Base-by-base conservation (phyloP, 2,329 filamentous ascomycete species). In the Metarhizium humberi region DNA sequence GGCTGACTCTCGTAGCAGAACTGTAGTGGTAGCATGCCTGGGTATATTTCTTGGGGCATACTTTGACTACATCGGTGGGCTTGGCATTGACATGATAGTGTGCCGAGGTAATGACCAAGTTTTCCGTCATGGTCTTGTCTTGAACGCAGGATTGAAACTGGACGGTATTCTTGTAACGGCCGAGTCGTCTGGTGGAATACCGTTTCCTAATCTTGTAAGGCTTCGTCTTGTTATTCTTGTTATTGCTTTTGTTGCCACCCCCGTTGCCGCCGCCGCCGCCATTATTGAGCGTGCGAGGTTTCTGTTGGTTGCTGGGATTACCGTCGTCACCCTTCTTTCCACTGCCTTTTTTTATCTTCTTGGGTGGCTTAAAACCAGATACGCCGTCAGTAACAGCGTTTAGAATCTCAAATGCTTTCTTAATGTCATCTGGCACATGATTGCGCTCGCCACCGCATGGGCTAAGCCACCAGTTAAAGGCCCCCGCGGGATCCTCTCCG, bases 401-500 rank as follows among this genome's bases (percentile, higher is more conserved):
- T 4, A 54, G 52, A 30, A 49, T 49, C 5, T 38, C 53, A 46
- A 50, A 50, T 7, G 32, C 47, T 7, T 51, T 51, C 40, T 55
- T 55, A 49, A 55, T 47, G 8, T 55, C 40, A 38, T 56, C 54
- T 7, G 54, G 54, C 34, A 56, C 51, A n/a, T 53, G 54, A 20
- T 50, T 20, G n/a, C 45, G 53, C 38, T 20, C 16, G 11, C 51
- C 46, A 7, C 51, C 54, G 34, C 54, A 56, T 3, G 54, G 54
- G 25, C 51, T 56, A 14, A 56, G 48, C 54, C 54, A 56, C 54
- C 54, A 56, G 1, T 46, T 30, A 32, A 56, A 56, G 3, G 54
- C 54, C 20, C 45, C 54, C n/a, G 40, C 54, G 14, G 54, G 51
- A 20, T 56, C 50, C n/a, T 56, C 54, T 18, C 14, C 45, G 3